Base-by-base conservation (phyloP, 495 filamentous ascomycete genomes). In the Talaromyces ruber region DNA sequence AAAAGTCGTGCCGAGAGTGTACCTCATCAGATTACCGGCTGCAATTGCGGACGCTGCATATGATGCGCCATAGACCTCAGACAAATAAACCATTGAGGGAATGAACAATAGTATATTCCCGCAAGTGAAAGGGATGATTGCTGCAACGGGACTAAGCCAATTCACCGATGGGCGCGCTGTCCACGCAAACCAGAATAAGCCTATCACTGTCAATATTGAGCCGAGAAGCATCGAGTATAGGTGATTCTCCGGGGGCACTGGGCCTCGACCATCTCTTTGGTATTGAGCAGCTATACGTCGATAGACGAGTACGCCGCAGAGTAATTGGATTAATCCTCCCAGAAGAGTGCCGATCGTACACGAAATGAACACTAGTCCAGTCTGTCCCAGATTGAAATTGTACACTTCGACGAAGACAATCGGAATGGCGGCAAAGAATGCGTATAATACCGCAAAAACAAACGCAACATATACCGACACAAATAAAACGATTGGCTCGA, bases 401-500 rank as follows among this genome's bases (percentile, higher is more conserved):
- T 88, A 86, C 21, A 81, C 71, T 4, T 63, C 61, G 50, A 71
- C 37, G 62, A 85, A 86, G 5, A 82, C 71, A 45, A 78, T 74
- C 0, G 85, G 86, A 30, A 87, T 78, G 0, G 84, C 84, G 12
- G 83, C 84, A 63, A 90, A 88, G 74, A 89, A 89, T 24, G 73
- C 74, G 63, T 85, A 89, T 5, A 90, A 78, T 2, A 86, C 81
- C 3, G 79, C 79, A 63, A 88, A 90, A 60, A 82, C 81, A 67
- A 86, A 88, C 3, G 81, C 75, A 1, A 79, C 74, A 67, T 90
- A 90, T 7, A 90, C 66, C 29, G 76, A 83, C 32, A 86, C 73
- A 26, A 84, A 81, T 25, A 74, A 67, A 37, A 89, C 87, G 60
- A 89, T 88, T 4, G 87, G 86, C 66, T 89, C 87, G 0, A 75